Percentiles rank a stretch among this genome's conserved stretches.
phyloP scores from a whole-genome alignment of 495 filamentous ascomycete species.

The Chaetomium fimeti region DNA sequence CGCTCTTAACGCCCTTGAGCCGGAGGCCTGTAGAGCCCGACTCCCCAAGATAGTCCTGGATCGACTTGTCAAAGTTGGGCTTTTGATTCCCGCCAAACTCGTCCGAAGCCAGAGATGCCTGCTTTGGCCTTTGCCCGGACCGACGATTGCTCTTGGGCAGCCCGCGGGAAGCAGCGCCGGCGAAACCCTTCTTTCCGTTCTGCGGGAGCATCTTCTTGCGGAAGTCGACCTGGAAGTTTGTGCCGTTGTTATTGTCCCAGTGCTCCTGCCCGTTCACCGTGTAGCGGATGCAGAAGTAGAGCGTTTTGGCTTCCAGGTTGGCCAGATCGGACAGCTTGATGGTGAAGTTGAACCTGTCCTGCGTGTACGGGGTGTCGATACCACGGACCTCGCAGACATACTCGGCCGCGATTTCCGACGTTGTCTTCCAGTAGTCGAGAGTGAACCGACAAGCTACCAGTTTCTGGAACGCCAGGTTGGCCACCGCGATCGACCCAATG shows the following conservation, averaged over 20 bases:
- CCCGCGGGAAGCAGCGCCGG: slow-evolving; percentile 55
- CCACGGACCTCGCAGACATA: slow-evolving; percentile 76
- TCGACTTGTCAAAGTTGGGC: slow-evolving; percentile 57
- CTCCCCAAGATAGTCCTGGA: slow-evolving; percentile 56
- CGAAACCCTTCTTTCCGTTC: slow-evolving; percentile 53
- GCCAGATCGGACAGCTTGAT: slow-evolving; percentile 90
- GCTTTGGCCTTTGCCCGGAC: slow-evolving; percentile 56
- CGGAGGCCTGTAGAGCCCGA: slow-evolving; percentile 44
- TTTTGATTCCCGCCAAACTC: slow-evolving; percentile 64
- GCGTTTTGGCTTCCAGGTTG: slow-evolving; percentile 83
- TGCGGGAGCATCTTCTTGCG: slow-evolving; percentile 64
- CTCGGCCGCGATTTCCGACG: slow-evolving; percentile 88
- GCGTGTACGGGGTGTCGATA: slow-evolving; percentile 62
- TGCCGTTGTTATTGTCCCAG: slow-evolving; percentile 88
- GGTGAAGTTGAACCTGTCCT: slow-evolving; percentile 87
- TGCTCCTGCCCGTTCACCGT: slow-evolving; percentile 78
- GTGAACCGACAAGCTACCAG: slow-evolving; percentile 86
- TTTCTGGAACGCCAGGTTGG: slow-evolving; percentile 90
- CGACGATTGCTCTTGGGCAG: slow-evolving; percentile 75
- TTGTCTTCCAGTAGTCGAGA: slow-evolving; percentile 96
- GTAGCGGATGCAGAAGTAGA: slow-evolving; percentile 91
- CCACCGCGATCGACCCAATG: slow-evolving; percentile 76
- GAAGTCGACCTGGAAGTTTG: slow-evolving; percentile 94
- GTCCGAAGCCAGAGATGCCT: slow-evolving; percentile 63
- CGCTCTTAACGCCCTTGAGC: slow-evolving; percentile 53